Evolutionary conservation across 345 rosid species (phyloP).

Genomic region (Gossypium turneri): DNA sequence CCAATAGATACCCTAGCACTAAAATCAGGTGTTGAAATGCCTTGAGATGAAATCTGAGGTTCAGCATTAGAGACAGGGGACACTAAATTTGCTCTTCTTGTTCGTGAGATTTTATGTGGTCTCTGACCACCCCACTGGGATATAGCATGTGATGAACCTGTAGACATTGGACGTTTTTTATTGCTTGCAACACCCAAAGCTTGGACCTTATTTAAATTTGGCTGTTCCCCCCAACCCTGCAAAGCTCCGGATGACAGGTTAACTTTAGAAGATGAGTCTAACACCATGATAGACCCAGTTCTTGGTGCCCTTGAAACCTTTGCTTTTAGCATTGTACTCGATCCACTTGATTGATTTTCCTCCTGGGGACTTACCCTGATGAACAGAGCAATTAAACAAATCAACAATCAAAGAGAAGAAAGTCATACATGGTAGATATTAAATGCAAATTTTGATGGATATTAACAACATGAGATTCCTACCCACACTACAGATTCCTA

Average conservation of each 20-base stretch:
- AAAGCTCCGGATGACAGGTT: constrained; percentile 49
- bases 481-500: not conserved
- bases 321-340: constrained; percentile 54
- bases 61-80: constrained; percentile 63
- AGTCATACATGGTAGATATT: not conserved
- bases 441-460: not conserved
- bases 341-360: constrained; percentile 46
- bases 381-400: constrained; percentile 18
- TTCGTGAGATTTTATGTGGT: constrained; percentile 76
- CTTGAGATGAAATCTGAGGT: constrained; percentile 50
- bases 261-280: constrained; percentile 63
- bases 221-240: constrained; percentile 50
- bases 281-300: constrained; percentile 56
- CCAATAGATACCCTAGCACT: constrained; percentile 53
- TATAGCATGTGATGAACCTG: constrained; percentile 68
- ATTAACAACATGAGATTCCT: not conserved
- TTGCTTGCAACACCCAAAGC: constrained; percentile 36
- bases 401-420: constrained; percentile 18
- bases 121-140: constrained; percentile 96
- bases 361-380: constrained; percentile 59
- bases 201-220: constrained; percentile 40
- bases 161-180: constrained; percentile 37
- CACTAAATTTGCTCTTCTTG: constrained; percentile 73
- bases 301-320: constrained; percentile 68
- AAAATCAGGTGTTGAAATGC: constrained; percentile 53